These are phyloP conservation scores for Achaetomiella virescens DNA, from an alignment of 495 filamentous ascomycete genomes.

Conservation along the genomic window DNA sequence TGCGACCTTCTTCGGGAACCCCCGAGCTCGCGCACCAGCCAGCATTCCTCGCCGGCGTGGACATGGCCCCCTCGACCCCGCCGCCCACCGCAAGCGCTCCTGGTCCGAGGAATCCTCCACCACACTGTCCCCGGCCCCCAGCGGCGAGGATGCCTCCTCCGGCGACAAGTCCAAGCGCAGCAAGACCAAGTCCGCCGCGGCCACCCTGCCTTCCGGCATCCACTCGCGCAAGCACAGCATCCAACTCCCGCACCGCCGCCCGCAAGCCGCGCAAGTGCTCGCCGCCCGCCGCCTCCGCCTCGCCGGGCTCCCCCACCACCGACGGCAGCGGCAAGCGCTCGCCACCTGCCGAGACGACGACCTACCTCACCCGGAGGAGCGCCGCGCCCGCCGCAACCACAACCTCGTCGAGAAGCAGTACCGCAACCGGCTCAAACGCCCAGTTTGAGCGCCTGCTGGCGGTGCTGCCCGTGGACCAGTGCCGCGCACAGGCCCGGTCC, in stretches of 20 bases:
- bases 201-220: no score
- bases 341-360: background rate
- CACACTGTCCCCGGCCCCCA: no score
- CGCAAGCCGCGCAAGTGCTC: constrained; percentile 16
- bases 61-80: background rate
- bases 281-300: background rate
- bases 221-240: constrained; percentile 6
- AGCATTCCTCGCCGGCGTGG: background rate
- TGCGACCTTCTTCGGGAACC: background rate
- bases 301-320: background rate
- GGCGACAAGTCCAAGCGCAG: background rate
- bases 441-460: constrained; percentile 26
- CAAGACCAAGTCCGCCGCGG: background rate
- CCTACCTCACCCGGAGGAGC: constrained; percentile 20
- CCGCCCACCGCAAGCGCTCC: background rate
- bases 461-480: constrained; percentile 17
- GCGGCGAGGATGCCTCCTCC: no score
- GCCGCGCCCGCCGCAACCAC: constrained; percentile 23
- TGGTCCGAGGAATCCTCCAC: constrained; percentile 1
- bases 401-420: constrained; percentile 31
- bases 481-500: background rate
- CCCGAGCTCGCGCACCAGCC: background rate
- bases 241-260: constrained; percentile 21
- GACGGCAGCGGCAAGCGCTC: background rate
- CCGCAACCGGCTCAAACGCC: constrained; percentile 25